Evolutionary conservation across 495 filamentous ascomycete species (phyloP), one percentile per base, ranked within the genome.

Genomic region (Neurospora sp.): DNA sequence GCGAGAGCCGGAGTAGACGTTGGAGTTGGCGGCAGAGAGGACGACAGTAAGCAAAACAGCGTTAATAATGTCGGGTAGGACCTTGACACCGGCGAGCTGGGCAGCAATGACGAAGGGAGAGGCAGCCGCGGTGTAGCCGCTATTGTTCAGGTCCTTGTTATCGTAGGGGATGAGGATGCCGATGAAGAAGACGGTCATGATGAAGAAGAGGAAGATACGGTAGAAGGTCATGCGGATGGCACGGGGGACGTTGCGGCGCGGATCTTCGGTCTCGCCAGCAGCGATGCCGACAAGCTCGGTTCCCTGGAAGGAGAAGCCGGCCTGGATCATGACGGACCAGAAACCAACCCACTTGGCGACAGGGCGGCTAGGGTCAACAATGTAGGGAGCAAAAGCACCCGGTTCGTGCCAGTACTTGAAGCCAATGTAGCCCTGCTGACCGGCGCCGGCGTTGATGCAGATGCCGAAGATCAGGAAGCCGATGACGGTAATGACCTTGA

Each of bases 401-500:
- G 91, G 91, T 35, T 90, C 78, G 27, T 85, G 82, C 92, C 91
- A 94, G 80, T 90, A 92, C 49, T 86, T 82, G 82, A 93, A 94
- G 4, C 92, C 91, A n/a, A 92, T 80, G 54, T 87, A 84, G 60
- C 91, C 89, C 39, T 91, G 86, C 12, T 90, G 84, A 40, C 90
- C 90, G 39, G 86, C 92, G 14, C 92, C 91, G 31, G 90, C 87
- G 77, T 91, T 88, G 46, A 93, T 85, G 73, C 91, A 88, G 72
- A 94, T 85, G 62, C 86, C 90, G 42, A 91, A 85, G 73, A 92
- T 87, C 74, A 92, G 83, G 74, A 92, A 86, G 42, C 92, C 92
- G 70, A 93, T 72, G 72, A 94, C 88, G 70, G 91, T 92, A 77
- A 94, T 80, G 75, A 94, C 90, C 78, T 95, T 95, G 82, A 94